A percentile compares a stretch with the other conserved stretches of the same genome.
phyloP scores from a whole-genome alignment of 768 basidiomycete species.

The Favolaschia claudopus region DNA sequence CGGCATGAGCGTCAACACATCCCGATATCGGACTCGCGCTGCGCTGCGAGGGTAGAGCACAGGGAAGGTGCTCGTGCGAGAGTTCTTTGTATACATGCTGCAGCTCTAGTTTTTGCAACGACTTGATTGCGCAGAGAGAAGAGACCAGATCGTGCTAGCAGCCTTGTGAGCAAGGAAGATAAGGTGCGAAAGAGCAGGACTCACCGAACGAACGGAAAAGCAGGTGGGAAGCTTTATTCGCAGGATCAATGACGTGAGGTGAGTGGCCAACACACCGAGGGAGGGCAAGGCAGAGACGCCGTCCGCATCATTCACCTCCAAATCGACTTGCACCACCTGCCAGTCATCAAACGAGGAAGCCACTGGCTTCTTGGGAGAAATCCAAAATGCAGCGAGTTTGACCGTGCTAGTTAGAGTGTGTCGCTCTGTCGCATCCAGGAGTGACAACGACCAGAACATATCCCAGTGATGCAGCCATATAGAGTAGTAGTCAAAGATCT shows the following conservation, averaged over 20 bases:
- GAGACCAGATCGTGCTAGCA: no score
- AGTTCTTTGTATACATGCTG: no score
- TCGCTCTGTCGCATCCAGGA: background rate
- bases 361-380: background rate
- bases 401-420: background rate
- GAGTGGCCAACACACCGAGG: background rate
- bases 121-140: no score
- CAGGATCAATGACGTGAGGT: background rate
- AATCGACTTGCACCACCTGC: background rate
- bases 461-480: background rate
- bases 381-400: background rate
- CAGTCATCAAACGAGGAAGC: background rate
- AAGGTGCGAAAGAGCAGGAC: no score
- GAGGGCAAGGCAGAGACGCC: background rate
- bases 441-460: background rate
- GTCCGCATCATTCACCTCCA: background rate
- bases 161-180: no score
- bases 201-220: no score
- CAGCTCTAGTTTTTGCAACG: no score
- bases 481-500: background rate
- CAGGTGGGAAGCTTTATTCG: no score
- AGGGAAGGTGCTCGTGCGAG: no score
- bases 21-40: no score
- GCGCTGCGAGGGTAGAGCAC: no score
- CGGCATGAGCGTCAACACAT: no score